Evolutionary conservation across 805 yeast genomes (phyloP).

Genomic region (Maudiozyma pseudohumilis): DNA sequence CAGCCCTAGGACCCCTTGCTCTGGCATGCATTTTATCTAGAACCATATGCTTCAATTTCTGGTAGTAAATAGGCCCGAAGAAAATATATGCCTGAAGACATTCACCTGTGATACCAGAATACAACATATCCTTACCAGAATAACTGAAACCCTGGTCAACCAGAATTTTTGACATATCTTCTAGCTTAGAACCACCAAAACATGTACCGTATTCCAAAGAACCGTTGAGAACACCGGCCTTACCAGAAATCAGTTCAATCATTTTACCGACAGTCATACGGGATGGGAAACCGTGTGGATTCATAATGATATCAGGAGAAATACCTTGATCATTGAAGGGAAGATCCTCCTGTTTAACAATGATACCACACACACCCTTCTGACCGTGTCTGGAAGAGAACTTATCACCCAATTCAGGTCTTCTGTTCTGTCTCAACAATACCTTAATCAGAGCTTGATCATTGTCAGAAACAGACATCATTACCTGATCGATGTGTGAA

Average conservation of each 20-base stretch:
- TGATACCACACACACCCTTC: slow-evolving; percentile 98
- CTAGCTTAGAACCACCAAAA: slow-evolving; percentile 94
- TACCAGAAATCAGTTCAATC: slow-evolving; percentile 93
- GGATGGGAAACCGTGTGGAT: slow-evolving; percentile 99
- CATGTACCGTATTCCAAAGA: slow-evolving; percentile 92
- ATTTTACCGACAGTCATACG: slow-evolving; percentile 99
- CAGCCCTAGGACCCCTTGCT: slow-evolving; percentile 98
- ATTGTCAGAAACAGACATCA: slow-evolving; percentile 92
- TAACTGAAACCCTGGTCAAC: slow-evolving; percentile 88
- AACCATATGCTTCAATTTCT: slow-evolving; percentile 97
- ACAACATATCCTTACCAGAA: slow-evolving; percentile 95
- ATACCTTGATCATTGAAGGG: slow-evolving; percentile 93
- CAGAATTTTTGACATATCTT: slow-evolving; percentile 85
- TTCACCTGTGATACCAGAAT: slow-evolving; percentile 96
- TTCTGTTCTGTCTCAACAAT: slow-evolving; percentile 83
- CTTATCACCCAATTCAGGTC: slow-evolving; percentile 96
- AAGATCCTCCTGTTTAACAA: slow-evolving; percentile 92
- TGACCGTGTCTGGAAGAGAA: slow-evolving; percentile 97
- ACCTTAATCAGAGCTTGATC: slow-evolving; percentile 94
- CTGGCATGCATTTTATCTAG: slow-evolving; percentile 99
- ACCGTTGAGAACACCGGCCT: slow-evolving; percentile 94
- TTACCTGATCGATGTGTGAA: slow-evolving; percentile 89
- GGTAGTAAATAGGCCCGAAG: slow-evolving; percentile 97
- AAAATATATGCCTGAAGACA: slow-evolving; percentile 94
- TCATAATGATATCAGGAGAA: slow-evolving; percentile 93